Evolutionary conservation across 768 basidiomycete species (phyloP), one percentile per base, ranked within the genome.

Genomic region (Leccinum obscurum): DNA sequence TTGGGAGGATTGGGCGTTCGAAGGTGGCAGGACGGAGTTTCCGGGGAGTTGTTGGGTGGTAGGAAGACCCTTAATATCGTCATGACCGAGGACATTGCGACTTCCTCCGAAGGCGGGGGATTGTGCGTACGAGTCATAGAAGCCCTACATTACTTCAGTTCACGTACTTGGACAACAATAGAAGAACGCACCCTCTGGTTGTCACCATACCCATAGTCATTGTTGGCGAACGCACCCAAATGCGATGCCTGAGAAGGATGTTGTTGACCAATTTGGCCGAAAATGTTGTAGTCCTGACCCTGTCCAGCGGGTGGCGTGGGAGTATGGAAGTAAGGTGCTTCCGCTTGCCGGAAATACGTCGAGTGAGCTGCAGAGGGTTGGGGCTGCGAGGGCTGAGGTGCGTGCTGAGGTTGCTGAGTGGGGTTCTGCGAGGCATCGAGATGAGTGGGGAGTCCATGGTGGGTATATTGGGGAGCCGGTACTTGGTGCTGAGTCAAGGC

Each of bases 41-140:
- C 81, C 79, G 24, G 81, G 82, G 63, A 85, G 83, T 60, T 80
- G 83, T 64, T 87, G 87, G 34, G 81, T 76, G 11, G 80, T 78
- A 8, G 87, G 82, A 39, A 90, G 77, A 46, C 84, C 84, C 72
- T 92, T 92, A 64, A 87, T 81, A 55, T 93, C 91, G 41, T 93
- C 91, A 52, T 91, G 90, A 37, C 83, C 82, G 8, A 92, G 78
- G 24, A 81, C 82, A 61, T 80, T 85, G 20, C 91, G 82, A 59
- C 65, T 72, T 28, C 81, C 83, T 35, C 82, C 82, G 63, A 92
- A 93, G 32, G 78, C 82, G 48, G 80, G 77, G 55, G 82, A 87
- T 64, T 86, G 89, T 51, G 72, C 75, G 68, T 92, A 92, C 9
- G 85, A 83, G 49, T 92, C 90, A 68, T 93, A 93, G 75, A 91